Evolutionary conservation across 192 early-diverging fungal genomes (phyloP).

Genomic region (Umbelopsis isabellina): DNA sequence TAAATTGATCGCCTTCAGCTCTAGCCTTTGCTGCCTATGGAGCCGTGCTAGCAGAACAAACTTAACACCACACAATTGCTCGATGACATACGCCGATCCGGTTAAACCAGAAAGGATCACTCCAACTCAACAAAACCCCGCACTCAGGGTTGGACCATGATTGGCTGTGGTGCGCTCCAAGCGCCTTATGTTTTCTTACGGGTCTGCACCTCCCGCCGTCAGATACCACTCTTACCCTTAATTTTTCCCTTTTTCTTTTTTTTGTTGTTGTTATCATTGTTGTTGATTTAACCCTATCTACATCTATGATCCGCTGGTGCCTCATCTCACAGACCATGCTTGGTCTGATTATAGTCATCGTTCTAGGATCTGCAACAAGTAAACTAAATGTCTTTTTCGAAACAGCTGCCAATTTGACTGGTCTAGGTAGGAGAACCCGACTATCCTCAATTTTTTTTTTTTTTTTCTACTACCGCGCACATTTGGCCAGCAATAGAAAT

Average conservation of each 20-base stretch:
- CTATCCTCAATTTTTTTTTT: not conserved
- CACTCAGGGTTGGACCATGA: slow-evolving; percentile 2
- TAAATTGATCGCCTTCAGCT: too few species aligned
- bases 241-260: not conserved
- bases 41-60: too few species aligned
- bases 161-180: not conserved
- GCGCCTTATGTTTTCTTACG: not conserved
- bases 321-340: not conserved
- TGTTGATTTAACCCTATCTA: not conserved
- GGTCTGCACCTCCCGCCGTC: slow-evolving; percentile 1
- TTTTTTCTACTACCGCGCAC: not conserved
- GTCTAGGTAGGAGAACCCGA: not conserved
- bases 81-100: not conserved
- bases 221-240: too few species aligned
- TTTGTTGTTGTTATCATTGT: not conserved
- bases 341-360: not conserved
- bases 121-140: slow-evolving; percentile 7
- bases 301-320: not conserved
- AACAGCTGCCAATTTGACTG: not conserved
- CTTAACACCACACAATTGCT: too few species aligned
- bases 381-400: not conserved
- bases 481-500: too few species aligned
- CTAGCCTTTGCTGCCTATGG: too few species aligned
- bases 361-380: not conserved
- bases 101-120: not conserved